phyloP scores from a whole-genome alignment of 306 rosid genomes.

The Phaseolus lunatus region DNA sequence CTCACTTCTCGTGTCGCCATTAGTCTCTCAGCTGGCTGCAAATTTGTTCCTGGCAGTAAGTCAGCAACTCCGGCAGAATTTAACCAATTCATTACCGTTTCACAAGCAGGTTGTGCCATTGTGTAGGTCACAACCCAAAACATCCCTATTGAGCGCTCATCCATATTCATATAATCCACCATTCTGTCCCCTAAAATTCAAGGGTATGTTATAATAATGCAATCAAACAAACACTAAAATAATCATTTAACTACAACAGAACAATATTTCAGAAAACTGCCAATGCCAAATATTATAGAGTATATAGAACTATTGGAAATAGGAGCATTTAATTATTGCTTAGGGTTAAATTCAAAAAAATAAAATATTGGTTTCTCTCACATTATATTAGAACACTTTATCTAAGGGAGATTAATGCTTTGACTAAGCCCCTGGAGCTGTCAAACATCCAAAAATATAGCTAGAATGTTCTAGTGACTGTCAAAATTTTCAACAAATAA shows the following conservation, averaged over 20 bases:
- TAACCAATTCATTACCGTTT: slow-evolving; percentile 90
- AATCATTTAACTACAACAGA: not conserved
- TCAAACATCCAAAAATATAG: not conserved
- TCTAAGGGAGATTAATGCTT: not conserved
- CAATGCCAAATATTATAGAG: too few species aligned
- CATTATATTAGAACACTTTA: not conserved
- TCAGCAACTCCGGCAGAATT: slow-evolving; percentile 77
- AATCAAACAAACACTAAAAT: slow-evolving; percentile 2
- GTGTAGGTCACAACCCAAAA: slow-evolving; percentile 99
- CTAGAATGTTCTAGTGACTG: not conserved
- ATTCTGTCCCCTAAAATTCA: slow-evolving; percentile 81
- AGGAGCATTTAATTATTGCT: not conserved
- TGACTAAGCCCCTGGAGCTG: not conserved
- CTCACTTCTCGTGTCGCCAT: slow-evolving; percentile 86
- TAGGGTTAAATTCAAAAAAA: not conserved
- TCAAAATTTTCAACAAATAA: not conserved
- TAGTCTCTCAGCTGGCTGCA: slow-evolving; percentile 74
- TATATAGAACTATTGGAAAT: not conserved
- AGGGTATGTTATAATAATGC: slow-evolving; percentile 27
- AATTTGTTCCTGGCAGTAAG: slow-evolving; percentile 64
- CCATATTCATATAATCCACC: slow-evolving; percentile 98
- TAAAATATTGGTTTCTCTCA: not conserved
- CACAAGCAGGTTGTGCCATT: slow-evolving; percentile 98
- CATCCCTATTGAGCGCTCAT: slow-evolving; percentile 98
- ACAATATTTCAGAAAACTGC: not conserved